Evolutionary conservation across 2,329 filamentous ascomycete genomes (phyloP).

Genomic region (Tolypocladium amazonense): DNA sequence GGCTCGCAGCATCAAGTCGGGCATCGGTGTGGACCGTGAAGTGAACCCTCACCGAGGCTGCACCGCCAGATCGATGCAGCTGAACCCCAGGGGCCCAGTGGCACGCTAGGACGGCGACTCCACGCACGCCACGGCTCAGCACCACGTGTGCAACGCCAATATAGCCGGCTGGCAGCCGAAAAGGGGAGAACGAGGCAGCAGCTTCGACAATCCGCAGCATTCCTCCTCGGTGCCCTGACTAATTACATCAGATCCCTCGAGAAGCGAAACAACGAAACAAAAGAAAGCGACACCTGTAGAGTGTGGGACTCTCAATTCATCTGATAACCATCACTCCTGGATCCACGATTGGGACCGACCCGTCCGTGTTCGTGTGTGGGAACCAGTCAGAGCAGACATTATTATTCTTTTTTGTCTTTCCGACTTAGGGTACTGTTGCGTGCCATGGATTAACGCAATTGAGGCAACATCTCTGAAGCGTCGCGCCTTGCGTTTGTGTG

Average conservation of each 20-base stretch:
- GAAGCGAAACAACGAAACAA: neutral
- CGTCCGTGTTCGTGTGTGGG: no score
- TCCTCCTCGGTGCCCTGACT: neutral
- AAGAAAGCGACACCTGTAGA: conserved; percentile 1
- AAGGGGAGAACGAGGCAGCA: neutral
- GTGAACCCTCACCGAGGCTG: neutral
- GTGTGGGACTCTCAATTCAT: no score
- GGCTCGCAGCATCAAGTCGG: neutral
- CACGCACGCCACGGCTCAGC: neutral
- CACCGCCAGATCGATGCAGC: neutral
- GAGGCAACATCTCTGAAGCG: neutral
- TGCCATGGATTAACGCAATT: neutral
- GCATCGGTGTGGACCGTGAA: neutral
- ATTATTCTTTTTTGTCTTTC: neutral
- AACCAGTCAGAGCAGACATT: neutral
- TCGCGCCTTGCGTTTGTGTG: neutral
- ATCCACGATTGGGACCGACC: no score
- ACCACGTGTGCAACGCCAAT: neutral
- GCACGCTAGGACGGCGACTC: neutral
- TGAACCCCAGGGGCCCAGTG: neutral
- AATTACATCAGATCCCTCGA: no score
- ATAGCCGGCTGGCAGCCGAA: neutral
- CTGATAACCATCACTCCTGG: no score
- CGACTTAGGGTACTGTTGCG: neutral
- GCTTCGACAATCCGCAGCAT: neutral